phyloP scores from a whole-genome alignment of 2,329 filamentous ascomycete genomes.

The Immersiporthe knoxdaviesiana region DNA sequence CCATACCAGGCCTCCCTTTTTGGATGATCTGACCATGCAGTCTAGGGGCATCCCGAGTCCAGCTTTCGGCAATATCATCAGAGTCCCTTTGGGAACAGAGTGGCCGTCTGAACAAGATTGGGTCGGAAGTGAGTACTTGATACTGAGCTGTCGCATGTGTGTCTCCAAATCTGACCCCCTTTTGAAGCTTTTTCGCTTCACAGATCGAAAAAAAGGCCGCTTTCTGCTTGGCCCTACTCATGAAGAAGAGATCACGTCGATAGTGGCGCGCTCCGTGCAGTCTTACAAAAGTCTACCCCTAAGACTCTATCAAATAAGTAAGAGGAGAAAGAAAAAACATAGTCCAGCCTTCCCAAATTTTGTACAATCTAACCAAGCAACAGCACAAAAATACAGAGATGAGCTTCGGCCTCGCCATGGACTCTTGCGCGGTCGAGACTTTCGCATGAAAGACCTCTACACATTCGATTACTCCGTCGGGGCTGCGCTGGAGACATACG shows the following conservation, averaged over 20 bases:
- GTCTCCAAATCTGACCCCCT: constrained; percentile 35
- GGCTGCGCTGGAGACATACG: constrained; percentile 80
- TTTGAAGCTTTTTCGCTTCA: constrained; percentile 73
- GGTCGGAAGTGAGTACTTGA: constrained; percentile 65
- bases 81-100: constrained; percentile 82
- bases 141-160: constrained; percentile 8
- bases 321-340: constrained; percentile 37
- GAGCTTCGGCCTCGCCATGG: constrained; percentile 88
- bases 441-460: constrained; percentile 98
- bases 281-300: constrained; percentile 88
- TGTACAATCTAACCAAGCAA: constrained; percentile 4
- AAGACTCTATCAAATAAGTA: constrained; percentile 87
- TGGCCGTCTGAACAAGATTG: constrained; percentile 73
- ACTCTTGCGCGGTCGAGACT: constrained; percentile 84
- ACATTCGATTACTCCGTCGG: constrained; percentile 78
- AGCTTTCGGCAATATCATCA: constrained; percentile 83
- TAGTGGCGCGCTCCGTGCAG: constrained; percentile 73
- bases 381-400: constrained; percentile 91
- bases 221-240: constrained; percentile 90
- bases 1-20: constrained; percentile 26
- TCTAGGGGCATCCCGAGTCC: constrained; percentile 75
- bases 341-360: no score
- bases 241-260: constrained; percentile 89
- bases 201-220: constrained; percentile 74
- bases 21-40: constrained; percentile 3